Conservation (phyloP, 306 rosid species). For the Casuarina cunninghamiana region DNA sequence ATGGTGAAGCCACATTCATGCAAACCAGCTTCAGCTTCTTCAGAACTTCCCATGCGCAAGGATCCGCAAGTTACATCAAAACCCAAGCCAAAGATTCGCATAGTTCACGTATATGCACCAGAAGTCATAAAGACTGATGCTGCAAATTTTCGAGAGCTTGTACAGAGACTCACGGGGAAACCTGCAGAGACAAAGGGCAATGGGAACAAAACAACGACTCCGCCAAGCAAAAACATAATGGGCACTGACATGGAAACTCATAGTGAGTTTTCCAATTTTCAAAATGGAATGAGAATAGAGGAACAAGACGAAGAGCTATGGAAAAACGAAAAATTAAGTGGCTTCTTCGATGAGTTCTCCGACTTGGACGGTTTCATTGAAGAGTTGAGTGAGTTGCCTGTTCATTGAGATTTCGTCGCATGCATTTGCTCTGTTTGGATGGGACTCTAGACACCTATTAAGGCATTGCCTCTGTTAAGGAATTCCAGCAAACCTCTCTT, state of each 20-base stretch:
- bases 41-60: constrained; percentile 35
- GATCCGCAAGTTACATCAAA: constrained; percentile 42
- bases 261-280: constrained; percentile 23
- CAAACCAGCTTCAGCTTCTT: constrained; percentile 30
- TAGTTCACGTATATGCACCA: constrained; percentile 52
- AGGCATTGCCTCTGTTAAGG: not conserved
- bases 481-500: not conserved
- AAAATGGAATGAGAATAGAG: constrained; percentile 25
- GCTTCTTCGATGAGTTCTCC: constrained; percentile 50
- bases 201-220: constrained; percentile 9
- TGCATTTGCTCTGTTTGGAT: too few relatives aligned
- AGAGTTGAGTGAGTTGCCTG: constrained; percentile 34
- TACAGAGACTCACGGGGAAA: constrained; percentile 56
- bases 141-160: constrained; percentile 54
- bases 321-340: constrained; percentile 37
- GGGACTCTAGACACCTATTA: not conserved
- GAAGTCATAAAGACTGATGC: constrained; percentile 52
- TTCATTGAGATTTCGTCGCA: constrained; percentile 4
- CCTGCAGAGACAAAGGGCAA: constrained; percentile 25
- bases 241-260: constrained; percentile 23
- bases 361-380: constrained; percentile 47
- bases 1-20: constrained; percentile 38
- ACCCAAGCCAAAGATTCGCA: constrained; percentile 43
- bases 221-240: constrained; percentile 17
- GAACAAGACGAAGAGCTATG: constrained; percentile 23